Base-by-base conservation (phyloP, 2,329 filamentous ascomycete genomes). In the Magnaporthales sp. region DNA sequence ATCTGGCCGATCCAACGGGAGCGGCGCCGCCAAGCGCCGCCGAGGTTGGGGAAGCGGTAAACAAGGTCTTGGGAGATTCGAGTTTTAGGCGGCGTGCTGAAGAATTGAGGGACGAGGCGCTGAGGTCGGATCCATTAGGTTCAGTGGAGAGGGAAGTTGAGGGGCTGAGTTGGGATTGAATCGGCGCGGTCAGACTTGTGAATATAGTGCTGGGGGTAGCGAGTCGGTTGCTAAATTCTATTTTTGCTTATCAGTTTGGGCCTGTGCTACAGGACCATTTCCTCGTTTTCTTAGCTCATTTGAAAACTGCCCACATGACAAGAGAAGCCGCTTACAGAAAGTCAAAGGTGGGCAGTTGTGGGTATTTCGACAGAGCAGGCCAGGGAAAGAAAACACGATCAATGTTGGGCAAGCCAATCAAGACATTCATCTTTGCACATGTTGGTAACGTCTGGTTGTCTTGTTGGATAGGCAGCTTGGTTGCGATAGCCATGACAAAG, bases 1-100 rank as follows among this genome's bases (percentile, higher is more conserved):
- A 83, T 69, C 72, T 84, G 0, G 75, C 76, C 26, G 67, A 56
- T 2, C 77, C 78, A 10, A 73, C 69, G 1, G 60, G 67, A 0
- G 71, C 74, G 27, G 38, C 38, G 38, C 38, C 38, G 38, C 38
- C 38, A 46, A 46, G 38, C 19, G 38, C 38, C 15, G 38, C n/a
- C 7, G 67, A 74, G 62, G 69, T 80, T 4, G 67, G 69, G 1
- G 70, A 67, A 5, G 77, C 70, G 0, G 75, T 80, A 19, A 70
- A 76, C 3, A 70, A 69, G 24, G 68, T 80, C 0, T 68, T 80
- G 46, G 65, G 13, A 0, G 70, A 78, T 9, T 61, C 51, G 1
- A 70, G 10, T 4, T 46, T 46, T 7, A 46, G 38, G 38, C 38
- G 38, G 2, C 38, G 38, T 46, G 38, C 38, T 10, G 38, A 19